A percentile compares a stretch with the other conserved stretches of the same genome.
Conservation (phyloP, 176 grass and related monocot genomes). For the Lolium multiflorum region DNA sequence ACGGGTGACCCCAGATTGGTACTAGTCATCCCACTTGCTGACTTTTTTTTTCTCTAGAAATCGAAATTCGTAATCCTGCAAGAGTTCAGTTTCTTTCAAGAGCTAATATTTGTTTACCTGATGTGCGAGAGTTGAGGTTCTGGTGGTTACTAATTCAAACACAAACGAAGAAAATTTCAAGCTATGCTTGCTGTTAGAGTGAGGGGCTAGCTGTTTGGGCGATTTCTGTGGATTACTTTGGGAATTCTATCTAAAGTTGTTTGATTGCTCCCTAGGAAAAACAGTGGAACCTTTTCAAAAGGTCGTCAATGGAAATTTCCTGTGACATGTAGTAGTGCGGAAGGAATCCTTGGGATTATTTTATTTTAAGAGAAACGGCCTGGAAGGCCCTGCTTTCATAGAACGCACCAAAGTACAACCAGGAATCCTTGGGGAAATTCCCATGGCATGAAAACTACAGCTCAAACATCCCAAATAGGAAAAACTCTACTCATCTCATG, state of each 20-base stretch:
- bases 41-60: not conserved
- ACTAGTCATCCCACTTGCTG: not conserved
- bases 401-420: not conserved
- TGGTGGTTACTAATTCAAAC: not conserved
- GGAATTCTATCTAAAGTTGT: constrained; percentile 8
- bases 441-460: not conserved
- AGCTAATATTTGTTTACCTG: not conserved
- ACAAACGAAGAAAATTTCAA: not conserved
- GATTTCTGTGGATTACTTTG: not conserved
- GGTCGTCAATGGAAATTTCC: not conserved
- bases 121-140: not conserved
- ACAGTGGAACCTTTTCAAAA: not conserved
- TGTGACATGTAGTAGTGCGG: not conserved
- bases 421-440: not conserved
- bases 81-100: not conserved
- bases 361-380: not conserved
- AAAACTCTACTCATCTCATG: not conserved
- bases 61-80: not conserved
- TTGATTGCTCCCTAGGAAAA: not conserved
- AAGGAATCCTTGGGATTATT: not conserved
- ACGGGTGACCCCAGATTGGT: not conserved
- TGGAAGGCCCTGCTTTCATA: not conserved
- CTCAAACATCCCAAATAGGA: not conserved
- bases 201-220: not conserved
- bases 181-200: not conserved